These are phyloP conservation scores for Eucalyptus grandis DNA, from an alignment of 345 rosid genomes.

Conservation along the genomic window DNA sequence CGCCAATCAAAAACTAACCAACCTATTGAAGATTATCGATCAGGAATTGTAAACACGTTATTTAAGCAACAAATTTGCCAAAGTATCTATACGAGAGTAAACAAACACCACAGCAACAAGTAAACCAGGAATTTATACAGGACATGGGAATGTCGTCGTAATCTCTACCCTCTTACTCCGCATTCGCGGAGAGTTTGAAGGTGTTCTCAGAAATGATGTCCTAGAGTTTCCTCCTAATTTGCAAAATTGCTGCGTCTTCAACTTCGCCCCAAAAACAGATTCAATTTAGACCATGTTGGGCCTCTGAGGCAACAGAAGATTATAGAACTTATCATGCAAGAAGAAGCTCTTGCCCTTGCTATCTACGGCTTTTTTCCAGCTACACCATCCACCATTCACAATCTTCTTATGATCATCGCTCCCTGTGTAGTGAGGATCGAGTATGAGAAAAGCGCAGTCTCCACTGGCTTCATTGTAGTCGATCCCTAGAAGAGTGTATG, in stretches of 20 bases:
- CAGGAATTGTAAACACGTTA: background rate
- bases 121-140: background rate
- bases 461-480: constrained; percentile 73
- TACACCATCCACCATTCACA: constrained; percentile 86
- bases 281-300: constrained; percentile 52
- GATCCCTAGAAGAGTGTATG: constrained; percentile 78
- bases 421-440: constrained; percentile 89
- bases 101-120: background rate
- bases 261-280: background rate
- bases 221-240: background rate
- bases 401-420: constrained; percentile 78
- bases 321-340: constrained; percentile 79
- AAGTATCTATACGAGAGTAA: background rate
- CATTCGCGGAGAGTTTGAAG: background rate
- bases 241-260: background rate
- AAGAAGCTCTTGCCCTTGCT: constrained; percentile 84
- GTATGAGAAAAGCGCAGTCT: constrained; percentile 82
- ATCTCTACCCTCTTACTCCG: background rate
- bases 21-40: background rate
- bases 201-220: background rate
- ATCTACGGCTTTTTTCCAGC: constrained; percentile 89
- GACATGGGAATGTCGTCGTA: background rate
- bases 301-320: constrained; percentile 85
- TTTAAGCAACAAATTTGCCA: rapidly evolving
- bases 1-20: background rate